These are phyloP conservation scores for Wilcoxina mikolae DNA, from an alignment of 495 filamentous ascomycete species.

Conservation along the genomic window DNA sequence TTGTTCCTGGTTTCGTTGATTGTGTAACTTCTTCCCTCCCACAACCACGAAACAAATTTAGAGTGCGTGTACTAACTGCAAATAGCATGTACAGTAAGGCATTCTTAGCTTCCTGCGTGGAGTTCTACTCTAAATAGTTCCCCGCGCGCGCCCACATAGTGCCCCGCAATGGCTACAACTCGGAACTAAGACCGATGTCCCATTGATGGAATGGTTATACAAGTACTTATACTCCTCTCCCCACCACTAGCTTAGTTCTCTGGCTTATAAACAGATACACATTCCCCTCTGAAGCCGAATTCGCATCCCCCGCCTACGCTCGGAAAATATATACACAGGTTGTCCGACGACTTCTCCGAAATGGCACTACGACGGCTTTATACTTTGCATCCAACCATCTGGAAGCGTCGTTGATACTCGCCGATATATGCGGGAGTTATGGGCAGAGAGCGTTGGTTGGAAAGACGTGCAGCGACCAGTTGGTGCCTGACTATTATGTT, in stretches of 20 bases:
- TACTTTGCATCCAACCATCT: constrained; percentile 50
- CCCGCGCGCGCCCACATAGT: constrained; percentile 5
- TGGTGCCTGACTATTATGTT: constrained; percentile 45
- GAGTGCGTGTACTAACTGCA: not conserved
- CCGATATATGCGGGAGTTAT: constrained; percentile 39
- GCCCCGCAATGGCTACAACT: constrained; percentile 22
- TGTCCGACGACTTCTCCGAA: constrained; percentile 43
- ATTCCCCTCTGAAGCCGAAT: constrained; percentile 48
- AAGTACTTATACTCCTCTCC: constrained; percentile 2
- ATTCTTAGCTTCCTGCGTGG: too few relatives aligned
- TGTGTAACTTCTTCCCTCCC: constrained; percentile 13
- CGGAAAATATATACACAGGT: constrained; percentile 37
- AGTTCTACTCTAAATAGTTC: not conserved
- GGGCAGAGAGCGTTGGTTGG: constrained; percentile 52
- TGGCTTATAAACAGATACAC: constrained; percentile 31
- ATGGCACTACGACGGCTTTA: constrained; percentile 51
- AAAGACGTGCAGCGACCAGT: constrained; percentile 51
- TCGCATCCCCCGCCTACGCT: constrained; percentile 40
- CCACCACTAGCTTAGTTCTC: not conserved
- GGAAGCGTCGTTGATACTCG: constrained; percentile 44
- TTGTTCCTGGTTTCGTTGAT: constrained; percentile 16
- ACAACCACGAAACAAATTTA: too few relatives aligned
- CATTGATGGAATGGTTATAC: constrained; percentile 21
- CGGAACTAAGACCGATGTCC: constrained; percentile 24
- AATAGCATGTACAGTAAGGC: constrained; percentile 11